Evolutionary conservation across 306 rosid species (phyloP), one percentile per base, ranked within the genome.

Genomic region (Pyrus betulifolia): DNA sequence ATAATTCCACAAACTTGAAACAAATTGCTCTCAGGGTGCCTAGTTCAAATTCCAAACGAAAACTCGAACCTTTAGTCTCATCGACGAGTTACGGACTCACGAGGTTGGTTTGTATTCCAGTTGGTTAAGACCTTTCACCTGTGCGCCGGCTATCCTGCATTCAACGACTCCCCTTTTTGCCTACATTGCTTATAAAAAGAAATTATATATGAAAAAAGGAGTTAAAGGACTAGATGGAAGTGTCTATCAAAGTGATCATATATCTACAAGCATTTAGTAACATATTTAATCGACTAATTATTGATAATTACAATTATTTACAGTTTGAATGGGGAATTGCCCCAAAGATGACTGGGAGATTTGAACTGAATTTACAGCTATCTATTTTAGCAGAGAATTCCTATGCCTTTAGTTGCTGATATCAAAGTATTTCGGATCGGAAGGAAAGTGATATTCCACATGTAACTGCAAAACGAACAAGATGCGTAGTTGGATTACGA

Each of bases 381-480:
- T 55, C 77, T 61, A 76, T 14, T 28, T 57, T n/a, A 76, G 22
- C 19, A 60, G 60, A 72, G 67, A 46, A 66, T 59, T 13, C 38
- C 51, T 51, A 42, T 11, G 51, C 46, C 62, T 70, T 74, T 81
- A 89, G 79, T 81, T 71, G 88, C 84, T 78, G 76, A 89, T 78
- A 81, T 88, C 74, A 15, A 91, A 91, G 89, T 91, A 89, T 76
- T 88, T 91, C 12, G 93, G 97, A 80, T 91, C 88, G 1, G 91
- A 86, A 68, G 95, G 97, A 78, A 82, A 89, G 74, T 91, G 90
- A 83, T 88, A 89, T 49, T 91, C 95, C 82, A 89, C 93, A 70
- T 86, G 87, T 65, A 91, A 85, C 97, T 89, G 95, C 86, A 69
- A 74, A 76, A 44, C 51, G 21, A 60, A 76, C 51, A 33, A 51